These are phyloP conservation scores for Cyphellophora europaea DNA, from an alignment of 2,329 filamentous ascomycete genomes.

Conservation along the genomic window DNA sequence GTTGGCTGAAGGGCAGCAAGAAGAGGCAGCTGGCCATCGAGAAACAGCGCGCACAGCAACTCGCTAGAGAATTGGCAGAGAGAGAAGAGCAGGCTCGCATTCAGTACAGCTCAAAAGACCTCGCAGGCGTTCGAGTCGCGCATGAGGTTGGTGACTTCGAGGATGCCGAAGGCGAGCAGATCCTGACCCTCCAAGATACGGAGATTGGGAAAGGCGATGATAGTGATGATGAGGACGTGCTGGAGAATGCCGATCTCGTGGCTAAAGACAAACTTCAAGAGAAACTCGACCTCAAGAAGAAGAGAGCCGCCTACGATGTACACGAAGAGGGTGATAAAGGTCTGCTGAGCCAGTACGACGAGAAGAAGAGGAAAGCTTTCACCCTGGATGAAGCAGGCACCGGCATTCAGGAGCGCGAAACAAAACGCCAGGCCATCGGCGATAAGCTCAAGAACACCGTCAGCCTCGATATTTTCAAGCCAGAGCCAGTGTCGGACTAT, in stretches of 20 bases:
- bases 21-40: constrained; percentile 89
- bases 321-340: constrained; percentile 60
- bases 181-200: constrained; percentile 88
- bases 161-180: constrained; percentile 57
- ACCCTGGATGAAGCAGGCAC: constrained; percentile 73
- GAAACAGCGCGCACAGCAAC: constrained; percentile 56
- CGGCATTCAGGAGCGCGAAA: constrained; percentile 54
- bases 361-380: constrained; percentile 83
- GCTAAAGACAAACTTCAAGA: constrained; percentile 44
- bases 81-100: constrained; percentile 59
- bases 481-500: constrained; percentile 73
- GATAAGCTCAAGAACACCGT: constrained; percentile 60
- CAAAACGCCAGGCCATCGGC: constrained; percentile 42
- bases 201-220: constrained; percentile 57
- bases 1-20: constrained; percentile 83
- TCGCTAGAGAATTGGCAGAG: constrained; percentile 69
- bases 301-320: constrained; percentile 80
- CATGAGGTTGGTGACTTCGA: constrained; percentile 78
- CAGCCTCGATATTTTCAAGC: constrained; percentile 63
- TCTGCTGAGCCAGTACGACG: constrained; percentile 86
- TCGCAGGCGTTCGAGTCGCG: constrained; percentile 83
- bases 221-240: constrained; percentile 78
- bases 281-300: constrained; percentile 78
- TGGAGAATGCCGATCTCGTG: constrained; percentile 41
- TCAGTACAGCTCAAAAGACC: constrained; percentile 75